Evolutionary conservation across 139 green algal genomes (phyloP), one percentile per base, ranked within the genome.

Genomic region (Zygnema circumcarinatum): DNA sequence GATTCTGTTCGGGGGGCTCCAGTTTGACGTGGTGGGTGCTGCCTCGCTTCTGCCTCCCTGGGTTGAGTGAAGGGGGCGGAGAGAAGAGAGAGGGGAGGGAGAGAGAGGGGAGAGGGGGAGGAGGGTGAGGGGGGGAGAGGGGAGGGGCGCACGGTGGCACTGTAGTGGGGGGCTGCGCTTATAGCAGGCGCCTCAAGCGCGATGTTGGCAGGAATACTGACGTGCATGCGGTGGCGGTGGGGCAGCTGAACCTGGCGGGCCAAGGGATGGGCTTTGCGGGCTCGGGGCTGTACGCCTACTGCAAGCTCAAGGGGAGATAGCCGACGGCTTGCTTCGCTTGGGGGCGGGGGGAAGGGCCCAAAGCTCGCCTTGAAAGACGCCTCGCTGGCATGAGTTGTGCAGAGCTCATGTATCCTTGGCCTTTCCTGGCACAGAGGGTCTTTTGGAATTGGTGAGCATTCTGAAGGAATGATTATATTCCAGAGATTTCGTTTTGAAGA

Each of bases 281-380:
- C 21, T 88, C 82, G 22, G 82, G 67, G 32, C 40, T 88, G 0
- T 88, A 88, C 76, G 82, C 82, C 36, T 88, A 88, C n/a, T 88
- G 82, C n/a, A 88, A 88, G 38, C 1, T 88, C 1, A 88, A 52
- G 53, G 82, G 82, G 16, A 88, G 29, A 69, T 47, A 33, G n/a
- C n/a, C n/a, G n/a, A n/a, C n/a, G n/a, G n/a, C n/a, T n/a, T n/a
- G n/a, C n/a, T n/a, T n/a, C n/a, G n/a, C n/a, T n/a, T n/a, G n/a
- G n/a, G n/a, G n/a, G n/a, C n/a, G n/a, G n/a, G n/a, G n/a, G n/a
- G n/a, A n/a, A n/a, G n/a, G n/a, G n/a, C n/a, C n/a, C n/a, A n/a
- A n/a, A n/a, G n/a, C n/a, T n/a, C n/a, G n/a, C n/a, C n/a, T n/a
- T n/a, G n/a, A n/a, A n/a, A n/a, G n/a, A n/a, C n/a, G n/a, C n/a